Evolutionary conservation across 106 monocot genomes (phyloP), one percentile per base, ranked within the genome.

Genomic region (Acorus calamus): DNA sequence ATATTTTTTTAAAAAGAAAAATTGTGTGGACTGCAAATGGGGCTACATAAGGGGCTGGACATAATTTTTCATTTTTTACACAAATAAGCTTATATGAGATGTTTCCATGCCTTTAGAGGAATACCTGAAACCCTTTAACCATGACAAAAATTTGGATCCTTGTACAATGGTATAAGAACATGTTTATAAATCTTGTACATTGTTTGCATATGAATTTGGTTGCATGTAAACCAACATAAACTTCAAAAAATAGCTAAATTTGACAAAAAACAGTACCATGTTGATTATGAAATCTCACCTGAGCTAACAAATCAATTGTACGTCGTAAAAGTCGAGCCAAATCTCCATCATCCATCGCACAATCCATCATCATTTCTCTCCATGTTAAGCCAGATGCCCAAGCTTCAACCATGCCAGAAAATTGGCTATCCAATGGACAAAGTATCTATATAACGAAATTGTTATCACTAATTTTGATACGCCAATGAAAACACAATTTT

Each of bases 341-440:
- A 79, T 92, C 93, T 70, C 93, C 93, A 52, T 93, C 93, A 77
- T 93, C 93, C 85, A 93, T 85, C 45, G 89, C 82, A 66, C 85
- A 93, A 45, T 93, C 93, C 93, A 93, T 93, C 83, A 89, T 89
- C 62, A 93, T 76, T 70, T 93, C 93, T 46, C 77, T 77, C 93
- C 93, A 93, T 58, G 89, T 86, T 61, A 89, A 64, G 10, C 93
- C 92, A 51, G 89, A 86, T 28, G 93, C 89, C 93, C 93, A 94
- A 64, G 93, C 93, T 72, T 94, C 93, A 71, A 94, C 89, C 86
- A 94, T 89, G 67, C 93, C 93, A 65, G 81, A 83, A 73, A 94
- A 94, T 66, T 94, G 93, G 49, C 52, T 47, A 50, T 94, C 93
- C 61, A 94, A 73, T 51, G 72, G 81, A 73, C 93, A 94, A 12